Conservation (phyloP, 495 filamentous ascomycete species). For the Penicillium steckii region DNA sequence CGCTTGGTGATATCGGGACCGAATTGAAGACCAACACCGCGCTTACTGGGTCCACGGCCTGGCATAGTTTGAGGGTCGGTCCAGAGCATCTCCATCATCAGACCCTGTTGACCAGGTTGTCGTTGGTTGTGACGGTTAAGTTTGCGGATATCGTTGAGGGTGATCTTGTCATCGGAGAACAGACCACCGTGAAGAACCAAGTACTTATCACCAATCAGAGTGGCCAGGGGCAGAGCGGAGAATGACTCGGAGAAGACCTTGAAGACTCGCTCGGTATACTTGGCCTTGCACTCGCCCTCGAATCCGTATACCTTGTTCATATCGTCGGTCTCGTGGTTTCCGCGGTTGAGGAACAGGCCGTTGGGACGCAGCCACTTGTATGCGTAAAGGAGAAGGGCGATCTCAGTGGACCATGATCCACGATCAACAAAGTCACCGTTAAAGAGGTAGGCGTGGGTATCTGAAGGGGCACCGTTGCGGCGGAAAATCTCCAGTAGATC, state of each 20-base stretch:
- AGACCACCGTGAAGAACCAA: conserved; percentile 93
- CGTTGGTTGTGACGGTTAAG: conserved; percentile 87
- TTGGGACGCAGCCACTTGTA: conserved; percentile 94
- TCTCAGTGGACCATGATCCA: conserved; percentile 96
- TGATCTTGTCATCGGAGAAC: conserved; percentile 95
- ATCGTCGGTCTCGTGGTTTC: conserved; percentile 99
- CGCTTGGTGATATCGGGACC: conserved; percentile 95
- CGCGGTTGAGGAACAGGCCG: conserved; percentile 92
- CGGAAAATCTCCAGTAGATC: conserved; percentile 96
- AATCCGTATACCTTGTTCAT: conserved; percentile 99
- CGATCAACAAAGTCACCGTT: conserved; percentile 99
- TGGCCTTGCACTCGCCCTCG: conserved; percentile 95
- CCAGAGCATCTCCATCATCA: conserved; percentile 99
- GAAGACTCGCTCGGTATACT: conserved; percentile 95
- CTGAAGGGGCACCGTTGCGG: conserved; percentile 79
- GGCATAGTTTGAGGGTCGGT: conserved; percentile 87
- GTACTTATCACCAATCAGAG: conserved; percentile 87
- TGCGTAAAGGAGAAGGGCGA: conserved; percentile 88
- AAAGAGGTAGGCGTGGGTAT: conserved; percentile 91
- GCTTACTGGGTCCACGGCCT: conserved; percentile 91
- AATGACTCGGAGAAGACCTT: conserved; percentile 99
- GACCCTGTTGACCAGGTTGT: conserved; percentile 89
- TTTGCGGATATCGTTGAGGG: conserved; percentile 89
- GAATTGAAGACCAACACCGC: conserved; percentile 94
- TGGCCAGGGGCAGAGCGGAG: conserved; percentile 89